Evolutionary conservation across 2,329 filamentous ascomycete genomes (phyloP), one percentile per base, ranked within the genome.

Genomic region (Penicillium sp.): DNA sequence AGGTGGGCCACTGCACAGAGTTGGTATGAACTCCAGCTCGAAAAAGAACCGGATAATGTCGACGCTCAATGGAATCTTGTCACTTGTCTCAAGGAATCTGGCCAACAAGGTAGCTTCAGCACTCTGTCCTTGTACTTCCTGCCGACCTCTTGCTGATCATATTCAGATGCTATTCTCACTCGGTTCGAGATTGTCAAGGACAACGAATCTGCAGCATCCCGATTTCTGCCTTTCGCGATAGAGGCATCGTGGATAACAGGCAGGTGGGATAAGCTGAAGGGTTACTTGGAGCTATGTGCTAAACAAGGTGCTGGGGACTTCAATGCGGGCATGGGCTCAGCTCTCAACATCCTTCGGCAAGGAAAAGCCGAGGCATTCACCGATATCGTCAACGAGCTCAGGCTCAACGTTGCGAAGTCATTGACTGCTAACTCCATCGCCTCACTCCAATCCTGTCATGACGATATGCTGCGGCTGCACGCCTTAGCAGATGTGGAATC

Each of bases 1-100:
- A 80, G 91, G 54, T 98, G 93, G 91, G 86, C 88, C 13, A 89
- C 92, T 44, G 93, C 91, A 23, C 93, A 97, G 71, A 95, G 89
- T 55, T 98, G 95, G 93, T 97, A 96, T 68, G 91, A 98, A 66
- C 84, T 95, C 56, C 86, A 91, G 55, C 78, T 97, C 29, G 85
- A 87, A 2, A 84, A 93, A 60, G 80, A 86, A 40, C 91, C 92
- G 0, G 77, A 85, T 46, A 86, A 95, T 64, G 67, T 81, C 15
- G 87, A 95, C 49, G 79, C 88, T 10, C 91, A 96, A 66, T 78
- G 88, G 49, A 88, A 95, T 60, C 78, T 98, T 31, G 75, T 98
- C 46, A 87, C 84, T 27, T 97, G 93, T 61, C 77, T 98, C 8
- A 91, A 90, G 65, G 90, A 96, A 66, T 95, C 91, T n/a, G 93